A percentile compares a stretch with the other conserved stretches of the same genome.
Conservation (phyloP, 2,329 filamentous ascomycete genomes). For the Botryotinia convoluta region DNA sequence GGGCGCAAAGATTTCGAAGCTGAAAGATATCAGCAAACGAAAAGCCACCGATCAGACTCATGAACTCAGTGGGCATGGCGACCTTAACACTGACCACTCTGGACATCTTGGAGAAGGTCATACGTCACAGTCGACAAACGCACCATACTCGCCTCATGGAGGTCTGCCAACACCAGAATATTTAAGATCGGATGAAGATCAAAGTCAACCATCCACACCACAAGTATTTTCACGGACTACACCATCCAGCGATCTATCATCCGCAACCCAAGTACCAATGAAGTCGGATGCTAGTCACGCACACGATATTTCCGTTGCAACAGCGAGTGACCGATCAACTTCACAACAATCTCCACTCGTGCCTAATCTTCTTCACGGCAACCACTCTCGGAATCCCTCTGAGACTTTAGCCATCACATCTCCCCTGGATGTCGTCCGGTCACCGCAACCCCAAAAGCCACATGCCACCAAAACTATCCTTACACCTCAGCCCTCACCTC, state of each 20-base stretch:
- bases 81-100: too few species aligned
- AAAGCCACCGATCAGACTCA: conserved; percentile 24
- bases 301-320: background rate
- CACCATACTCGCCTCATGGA: conserved; percentile 14
- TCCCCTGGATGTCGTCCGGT: conserved; percentile 26
- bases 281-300: conserved; percentile 28
- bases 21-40: conserved; percentile 33
- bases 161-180: conserved; percentile 33
- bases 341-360: background rate
- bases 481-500: conserved; percentile 29
- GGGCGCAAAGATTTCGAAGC: conserved; percentile 36
- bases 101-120: background rate
- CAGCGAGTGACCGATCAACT: background rate
- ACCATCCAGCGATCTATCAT: conserved; percentile 23
- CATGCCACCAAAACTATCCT: conserved; percentile 27
- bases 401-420: conserved; percentile 35
- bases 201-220: conserved; percentile 23
- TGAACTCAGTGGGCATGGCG: background rate
- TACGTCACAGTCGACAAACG: background rate
- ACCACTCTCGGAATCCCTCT: conserved; percentile 30
- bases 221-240: conserved; percentile 32
- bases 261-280: conserved; percentile 24
- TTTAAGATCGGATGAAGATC: conserved; percentile 27
- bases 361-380: conserved; percentile 20
- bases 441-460: conserved; percentile 33